These are phyloP conservation scores for Coemansia furcata DNA, from an alignment of 192 early-diverging fungal genomes.

Conservation along the genomic window DNA sequence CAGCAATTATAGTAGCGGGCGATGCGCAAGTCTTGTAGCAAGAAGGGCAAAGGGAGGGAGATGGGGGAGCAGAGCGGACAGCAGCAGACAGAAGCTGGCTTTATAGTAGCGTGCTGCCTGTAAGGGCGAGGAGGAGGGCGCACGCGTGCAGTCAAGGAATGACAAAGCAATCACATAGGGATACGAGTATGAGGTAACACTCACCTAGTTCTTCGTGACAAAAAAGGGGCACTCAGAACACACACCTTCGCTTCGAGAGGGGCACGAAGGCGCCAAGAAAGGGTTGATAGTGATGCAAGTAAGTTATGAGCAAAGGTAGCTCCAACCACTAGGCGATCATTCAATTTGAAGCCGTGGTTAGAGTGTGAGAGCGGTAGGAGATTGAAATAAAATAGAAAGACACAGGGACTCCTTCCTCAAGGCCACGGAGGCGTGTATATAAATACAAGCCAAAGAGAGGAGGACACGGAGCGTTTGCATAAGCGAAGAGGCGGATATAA, in stretches of 20 bases:
- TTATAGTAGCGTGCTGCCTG: not conserved
- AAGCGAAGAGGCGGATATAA: not conserved
- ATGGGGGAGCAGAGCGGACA: not conserved
- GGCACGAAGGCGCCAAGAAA: not conserved
- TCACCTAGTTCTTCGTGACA: not conserved
- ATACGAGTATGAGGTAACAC: not conserved
- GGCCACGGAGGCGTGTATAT: not conserved
- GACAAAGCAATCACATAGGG: not conserved
- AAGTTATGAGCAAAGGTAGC: constrained; percentile 1
- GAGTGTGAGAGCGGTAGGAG: not conserved
- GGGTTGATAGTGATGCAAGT: not conserved
- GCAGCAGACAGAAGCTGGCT: not conserved
- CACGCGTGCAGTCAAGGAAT: constrained; percentile 6
- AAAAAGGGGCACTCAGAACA: not conserved
- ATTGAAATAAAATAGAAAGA: constrained; percentile 1
- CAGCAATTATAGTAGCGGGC: not conserved
- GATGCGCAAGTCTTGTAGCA: not conserved
- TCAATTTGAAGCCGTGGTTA: not conserved
- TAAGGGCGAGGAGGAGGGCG: not conserved
- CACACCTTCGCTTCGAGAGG: not conserved
- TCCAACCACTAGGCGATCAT: constrained; percentile 7
- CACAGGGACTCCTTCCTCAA: not conserved
- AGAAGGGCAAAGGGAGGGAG: not conserved
- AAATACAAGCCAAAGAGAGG: not conserved
- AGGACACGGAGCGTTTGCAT: not conserved